Evolutionary conservation across 441 rosid species (phyloP).

Genomic region (Hura crepitans): DNA sequence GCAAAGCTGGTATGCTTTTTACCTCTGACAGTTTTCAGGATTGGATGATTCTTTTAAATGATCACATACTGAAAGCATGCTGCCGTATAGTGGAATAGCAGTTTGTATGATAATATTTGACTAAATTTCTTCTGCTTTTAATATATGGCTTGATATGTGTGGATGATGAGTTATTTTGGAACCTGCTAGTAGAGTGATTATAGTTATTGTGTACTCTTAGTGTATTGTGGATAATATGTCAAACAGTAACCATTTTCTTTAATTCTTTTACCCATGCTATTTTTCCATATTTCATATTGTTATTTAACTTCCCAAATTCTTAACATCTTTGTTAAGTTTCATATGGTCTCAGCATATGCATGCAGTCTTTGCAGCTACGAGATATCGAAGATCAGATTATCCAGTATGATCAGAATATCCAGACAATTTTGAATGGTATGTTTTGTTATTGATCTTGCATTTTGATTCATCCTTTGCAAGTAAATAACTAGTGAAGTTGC

Average conservation of each 20-base stretch:
- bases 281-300: conserved; percentile 2
- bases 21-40: background rate
- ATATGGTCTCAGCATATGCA: conserved; percentile 8
- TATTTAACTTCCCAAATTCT: conserved; percentile 2
- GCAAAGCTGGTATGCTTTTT: conserved; percentile 53
- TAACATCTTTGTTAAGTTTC: conserved; percentile 12
- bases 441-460: background rate
- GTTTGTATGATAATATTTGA: background rate
- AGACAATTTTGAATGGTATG: conserved; percentile 47
- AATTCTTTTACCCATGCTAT: background rate
- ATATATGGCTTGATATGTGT: background rate
- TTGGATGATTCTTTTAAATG: background rate
- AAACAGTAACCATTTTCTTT: background rate
- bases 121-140: background rate
- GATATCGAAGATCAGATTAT: conserved; percentile 67
- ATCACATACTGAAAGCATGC: background rate
- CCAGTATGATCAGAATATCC: conserved; percentile 50
- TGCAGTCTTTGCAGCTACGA: conserved; percentile 67
- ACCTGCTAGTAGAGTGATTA: background rate
- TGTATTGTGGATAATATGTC: background rate
- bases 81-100: background rate
- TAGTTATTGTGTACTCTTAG: background rate
- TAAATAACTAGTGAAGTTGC: background rate
- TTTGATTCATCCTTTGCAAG: conserved; percentile 14
- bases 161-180: background rate